A percentile compares a stretch with the other conserved stretches of the same genome.
These are phyloP conservation scores for Ampelomyces quisqualis DNA, from an alignment of 2,329 filamentous ascomycete species.

Conservation along the genomic window DNA sequence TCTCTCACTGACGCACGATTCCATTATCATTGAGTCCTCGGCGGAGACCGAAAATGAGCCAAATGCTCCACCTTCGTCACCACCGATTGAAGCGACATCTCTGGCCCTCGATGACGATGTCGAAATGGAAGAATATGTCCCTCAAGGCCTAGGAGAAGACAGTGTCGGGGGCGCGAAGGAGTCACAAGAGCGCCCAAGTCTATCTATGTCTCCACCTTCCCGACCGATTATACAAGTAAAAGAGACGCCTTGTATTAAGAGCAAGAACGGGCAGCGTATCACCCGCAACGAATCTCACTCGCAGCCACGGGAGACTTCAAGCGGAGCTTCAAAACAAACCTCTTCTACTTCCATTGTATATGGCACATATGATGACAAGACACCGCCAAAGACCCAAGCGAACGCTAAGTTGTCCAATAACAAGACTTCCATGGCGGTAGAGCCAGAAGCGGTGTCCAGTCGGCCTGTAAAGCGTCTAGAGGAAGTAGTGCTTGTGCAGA, in stretches of 20 bases:
- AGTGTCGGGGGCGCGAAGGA: background rate
- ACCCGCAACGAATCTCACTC: slow-evolving; percentile 3
- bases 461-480: background rate
- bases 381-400: background rate
- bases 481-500: too few species aligned
- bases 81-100: slow-evolving; percentile 6
- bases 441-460: too few species aligned
- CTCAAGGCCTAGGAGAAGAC: slow-evolving; percentile 33
- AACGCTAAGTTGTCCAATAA: too few species aligned
- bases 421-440: too few species aligned
- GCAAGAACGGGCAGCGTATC: slow-evolving; percentile 10
- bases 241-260: slow-evolving; percentile 32
- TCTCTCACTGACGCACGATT: background rate
- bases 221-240: slow-evolving; percentile 28
- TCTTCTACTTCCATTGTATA: slow-evolving; percentile 30
- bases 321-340: slow-evolving; percentile 15
- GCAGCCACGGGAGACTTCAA: slow-evolving; percentile 14
- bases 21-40: slow-evolving; percentile 9
- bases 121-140: slow-evolving; percentile 32
- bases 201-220: background rate
- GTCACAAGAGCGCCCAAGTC: background rate
- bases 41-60: slow-evolving; percentile 8
- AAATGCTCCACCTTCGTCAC: slow-evolving; percentile 19
- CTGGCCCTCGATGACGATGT: slow-evolving; percentile 30
- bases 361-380: slow-evolving; percentile 26